Evolutionary conservation across 345 rosid species (phyloP).

Genomic region (Eucalyptus melliodora): DNA sequence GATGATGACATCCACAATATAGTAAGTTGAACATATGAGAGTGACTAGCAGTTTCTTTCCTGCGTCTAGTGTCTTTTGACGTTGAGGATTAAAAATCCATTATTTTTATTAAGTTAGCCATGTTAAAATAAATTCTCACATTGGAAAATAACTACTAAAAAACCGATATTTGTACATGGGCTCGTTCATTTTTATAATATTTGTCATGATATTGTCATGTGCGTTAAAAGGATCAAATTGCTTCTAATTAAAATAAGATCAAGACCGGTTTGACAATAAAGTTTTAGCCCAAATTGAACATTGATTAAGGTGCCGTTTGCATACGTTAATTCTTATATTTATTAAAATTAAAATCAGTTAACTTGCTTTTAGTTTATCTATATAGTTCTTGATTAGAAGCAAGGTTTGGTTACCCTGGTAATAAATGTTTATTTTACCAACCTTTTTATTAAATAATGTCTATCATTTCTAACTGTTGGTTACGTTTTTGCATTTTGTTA

Average conservation of each 20-base stretch:
- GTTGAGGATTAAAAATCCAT: not conserved
- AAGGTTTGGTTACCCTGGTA: not conserved
- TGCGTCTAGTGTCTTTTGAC: not conserved
- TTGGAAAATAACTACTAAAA: not conserved
- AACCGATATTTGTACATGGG: not conserved
- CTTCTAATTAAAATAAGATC: not conserved
- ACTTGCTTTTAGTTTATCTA: not conserved
- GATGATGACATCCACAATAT: not conserved
- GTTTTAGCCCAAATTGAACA: not conserved
- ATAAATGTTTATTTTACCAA: not conserved
- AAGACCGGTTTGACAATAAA: not conserved
- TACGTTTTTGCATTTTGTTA: not conserved
- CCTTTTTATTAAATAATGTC: not conserved
- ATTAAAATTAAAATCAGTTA: not conserved
- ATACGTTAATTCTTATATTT: not conserved
- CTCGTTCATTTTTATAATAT: not conserved
- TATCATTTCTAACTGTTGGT: not conserved
- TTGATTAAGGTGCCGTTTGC: not conserved
- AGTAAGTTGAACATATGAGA: not conserved
- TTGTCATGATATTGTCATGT: not conserved
- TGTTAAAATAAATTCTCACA: not conserved
- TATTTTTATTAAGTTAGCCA: not conserved
- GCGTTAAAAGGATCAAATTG: not conserved
- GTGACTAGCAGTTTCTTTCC: not conserved
- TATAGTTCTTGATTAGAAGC: not conserved